Conservation (phyloP, 345 rosid species). For the Triadica sebifera region DNA sequence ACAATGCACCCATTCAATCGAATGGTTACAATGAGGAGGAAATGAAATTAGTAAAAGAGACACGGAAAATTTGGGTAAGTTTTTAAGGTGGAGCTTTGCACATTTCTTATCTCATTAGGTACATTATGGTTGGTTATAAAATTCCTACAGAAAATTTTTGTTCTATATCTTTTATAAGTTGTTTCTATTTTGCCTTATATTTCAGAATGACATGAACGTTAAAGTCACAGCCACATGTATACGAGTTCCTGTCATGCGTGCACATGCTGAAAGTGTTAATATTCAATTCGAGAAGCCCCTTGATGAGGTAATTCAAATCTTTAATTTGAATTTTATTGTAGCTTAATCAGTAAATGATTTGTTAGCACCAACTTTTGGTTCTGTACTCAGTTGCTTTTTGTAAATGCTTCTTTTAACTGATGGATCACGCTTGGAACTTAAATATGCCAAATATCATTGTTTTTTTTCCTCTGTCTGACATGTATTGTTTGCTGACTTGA, state of each 20-base stretch:
- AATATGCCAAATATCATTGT: background rate
- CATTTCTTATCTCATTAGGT: background rate
- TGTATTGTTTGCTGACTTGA: background rate
- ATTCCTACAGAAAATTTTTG: background rate
- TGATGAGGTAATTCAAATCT: constrained; percentile 65
- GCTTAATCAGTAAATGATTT: background rate
- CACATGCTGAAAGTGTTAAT: constrained; percentile 96
- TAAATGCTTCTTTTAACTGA: background rate
- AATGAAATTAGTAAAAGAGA: constrained; percentile 93
- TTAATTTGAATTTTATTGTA: background rate
- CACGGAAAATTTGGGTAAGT: constrained; percentile 85
- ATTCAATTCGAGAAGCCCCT: constrained; percentile 92
- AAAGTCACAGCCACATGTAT: constrained; percentile 96
- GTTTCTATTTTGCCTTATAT: constrained; percentile 9
- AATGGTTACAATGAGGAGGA: constrained; percentile 99
- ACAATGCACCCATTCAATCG: constrained; percentile 75
- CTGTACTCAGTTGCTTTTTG: background rate
- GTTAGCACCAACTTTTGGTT: background rate
- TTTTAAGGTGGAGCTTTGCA: background rate
- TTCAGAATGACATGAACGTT: constrained; percentile 72
- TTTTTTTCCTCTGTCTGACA: background rate
- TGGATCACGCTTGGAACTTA: background rate
- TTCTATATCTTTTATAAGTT: constrained; percentile 1
- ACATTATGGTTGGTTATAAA: background rate
- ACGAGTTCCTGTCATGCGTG: constrained; percentile 98